Evolutionary conservation across 306 rosid species (phyloP), one percentile per base, ranked within the genome.

Genomic region (Dalbergia oliveri): DNA sequence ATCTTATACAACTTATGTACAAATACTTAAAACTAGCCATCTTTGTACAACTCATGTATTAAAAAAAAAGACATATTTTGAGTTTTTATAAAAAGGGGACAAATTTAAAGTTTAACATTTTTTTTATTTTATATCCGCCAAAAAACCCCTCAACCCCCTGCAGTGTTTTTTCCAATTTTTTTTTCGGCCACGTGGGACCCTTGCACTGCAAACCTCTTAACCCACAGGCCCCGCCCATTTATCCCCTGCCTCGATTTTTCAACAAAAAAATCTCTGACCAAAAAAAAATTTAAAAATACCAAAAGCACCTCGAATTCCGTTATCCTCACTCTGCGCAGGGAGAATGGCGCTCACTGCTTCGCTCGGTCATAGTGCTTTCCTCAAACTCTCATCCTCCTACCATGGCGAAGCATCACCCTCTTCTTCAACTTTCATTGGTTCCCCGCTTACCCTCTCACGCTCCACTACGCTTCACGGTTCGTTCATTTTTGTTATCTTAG

Each of bases 341-440:
- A 16, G 60, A 75, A 90, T 93, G 97, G 90, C 90, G 66, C 79
- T 89, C 88, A 31, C 72, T 65, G 72, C 88, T 78, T 73, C 76
- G 11, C 59, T 84, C 1, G 64, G 72, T 65, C 77, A 75, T 14
- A 53, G 47, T 60, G 49, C 73, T 44, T 45, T 86, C 72, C 89
- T 79, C 68, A 89, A 85, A 79, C 77, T 72, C 64, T 82, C 87
- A 19, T 59, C 88, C 6, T 54, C 75, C 54, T 66, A 70, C 3
- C 74, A 89, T 68, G 90, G 88, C 84, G 79, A 87, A 51, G 7
- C 60, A 10, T 39, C 68, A 2, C 44, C 65, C 1, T 51, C 87
- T 66, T 80, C 87, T 0, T 75, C 85, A 72, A 80, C 43, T 66
- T 77, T 82, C 56, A 57, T 59, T 54, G 86, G 83, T 4, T 15